Evolutionary conservation across 192 early-diverging fungal genomes (phyloP).

Genomic region (Bifiguratus adelaidae): DNA sequence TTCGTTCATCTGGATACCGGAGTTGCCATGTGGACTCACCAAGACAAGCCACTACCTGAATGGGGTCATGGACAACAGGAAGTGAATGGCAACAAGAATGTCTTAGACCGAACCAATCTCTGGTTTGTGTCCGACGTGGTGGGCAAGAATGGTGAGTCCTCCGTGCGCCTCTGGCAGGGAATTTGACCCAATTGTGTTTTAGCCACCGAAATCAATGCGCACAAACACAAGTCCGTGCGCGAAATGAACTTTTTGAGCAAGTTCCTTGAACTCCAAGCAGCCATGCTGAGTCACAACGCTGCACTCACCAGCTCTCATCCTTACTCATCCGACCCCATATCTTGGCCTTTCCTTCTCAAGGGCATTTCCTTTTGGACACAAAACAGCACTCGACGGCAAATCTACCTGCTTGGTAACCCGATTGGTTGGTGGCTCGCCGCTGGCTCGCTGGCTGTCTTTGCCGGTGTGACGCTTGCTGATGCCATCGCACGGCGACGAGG

Average conservation of each 20-base stretch:
- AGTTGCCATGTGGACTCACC: constrained; percentile 69
- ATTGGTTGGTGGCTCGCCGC: constrained; percentile 77
- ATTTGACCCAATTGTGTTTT: neutral
- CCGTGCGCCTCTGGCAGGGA: neutral
- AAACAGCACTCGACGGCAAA: constrained; percentile 60
- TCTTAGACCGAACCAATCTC: constrained; percentile 52
- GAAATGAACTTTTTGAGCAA: constrained; percentile 65
- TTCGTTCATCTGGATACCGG: constrained; percentile 69
- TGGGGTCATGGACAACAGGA: constrained; percentile 89
- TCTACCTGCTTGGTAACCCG: constrained; percentile 88
- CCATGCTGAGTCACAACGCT: constrained; percentile 88
- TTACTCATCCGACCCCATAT: constrained; percentile 69
- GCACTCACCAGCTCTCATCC: constrained; percentile 86
- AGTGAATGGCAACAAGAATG: constrained; percentile 88
- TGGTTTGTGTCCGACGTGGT: constrained; percentile 77
- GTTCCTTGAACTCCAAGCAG: constrained; percentile 76
- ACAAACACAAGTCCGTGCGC: constrained; percentile 38
- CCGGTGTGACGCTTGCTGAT: constrained; percentile 54
- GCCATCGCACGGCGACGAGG: constrained; percentile 62
- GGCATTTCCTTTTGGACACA: constrained; percentile 92
- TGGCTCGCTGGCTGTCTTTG: constrained; percentile 43
- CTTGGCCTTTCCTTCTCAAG: constrained; percentile 80
- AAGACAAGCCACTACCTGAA: constrained; percentile 50
- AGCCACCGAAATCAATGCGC: constrained; percentile 30
- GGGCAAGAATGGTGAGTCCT: constrained; percentile 53